Evolutionary conservation across 2,329 filamentous ascomycete species (phyloP).

Genomic region (Cercospora berteroae): DNA sequence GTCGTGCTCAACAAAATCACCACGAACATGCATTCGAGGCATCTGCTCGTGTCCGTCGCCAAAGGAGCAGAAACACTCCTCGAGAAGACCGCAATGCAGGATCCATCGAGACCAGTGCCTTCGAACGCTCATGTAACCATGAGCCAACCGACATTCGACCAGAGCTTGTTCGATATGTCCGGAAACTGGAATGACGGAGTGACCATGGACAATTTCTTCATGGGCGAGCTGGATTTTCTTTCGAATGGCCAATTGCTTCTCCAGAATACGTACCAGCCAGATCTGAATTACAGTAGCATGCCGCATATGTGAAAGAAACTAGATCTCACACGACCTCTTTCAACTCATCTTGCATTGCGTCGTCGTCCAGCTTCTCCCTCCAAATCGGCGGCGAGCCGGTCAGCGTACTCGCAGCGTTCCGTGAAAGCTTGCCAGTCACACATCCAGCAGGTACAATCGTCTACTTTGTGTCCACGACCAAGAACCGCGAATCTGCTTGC

Average conservation of each 20-base stretch:
- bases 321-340: not conserved
- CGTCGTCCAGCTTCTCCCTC: not conserved
- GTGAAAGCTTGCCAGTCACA: conserved; percentile 4
- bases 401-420: not conserved
- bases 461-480: not conserved
- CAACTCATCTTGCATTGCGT: not conserved
- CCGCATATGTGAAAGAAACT: conserved; percentile 17
- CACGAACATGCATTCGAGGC: conserved; percentile 33
- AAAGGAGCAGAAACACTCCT: conserved; percentile 31
- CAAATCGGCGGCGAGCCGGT: not conserved
- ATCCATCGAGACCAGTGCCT: conserved; percentile 23
- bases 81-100: conserved; percentile 24
- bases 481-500: not conserved
- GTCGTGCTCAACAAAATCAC: conserved; percentile 31
- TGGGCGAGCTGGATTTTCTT: conserved; percentile 36
- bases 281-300: conserved; percentile 27
- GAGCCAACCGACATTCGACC: conserved; percentile 32
- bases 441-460: conserved; percentile 2
- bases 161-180: conserved; percentile 32
- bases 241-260: conserved; percentile 27
- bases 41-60: conserved; percentile 33
- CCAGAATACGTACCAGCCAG: conserved; percentile 30
- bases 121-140: conserved; percentile 33
- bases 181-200: conserved; percentile 26
- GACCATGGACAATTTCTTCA: conserved; percentile 33